phyloP scores from a whole-genome alignment of 2,329 filamentous ascomycete genomes.

The Phialophora expanda region DNA sequence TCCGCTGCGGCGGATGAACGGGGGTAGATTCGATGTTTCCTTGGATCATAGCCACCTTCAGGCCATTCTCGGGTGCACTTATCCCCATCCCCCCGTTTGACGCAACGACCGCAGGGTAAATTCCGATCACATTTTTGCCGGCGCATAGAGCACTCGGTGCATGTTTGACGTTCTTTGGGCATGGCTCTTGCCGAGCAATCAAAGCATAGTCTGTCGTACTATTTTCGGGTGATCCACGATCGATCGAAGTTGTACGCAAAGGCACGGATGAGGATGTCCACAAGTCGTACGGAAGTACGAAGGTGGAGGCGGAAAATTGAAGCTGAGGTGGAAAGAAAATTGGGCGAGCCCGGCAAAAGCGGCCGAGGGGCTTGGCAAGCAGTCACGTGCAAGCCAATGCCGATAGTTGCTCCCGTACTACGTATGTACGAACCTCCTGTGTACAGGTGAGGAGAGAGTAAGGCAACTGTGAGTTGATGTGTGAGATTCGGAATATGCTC shows the following conservation, averaged over 20 bases:
- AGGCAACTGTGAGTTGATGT: background rate
- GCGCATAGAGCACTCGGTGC: constrained; percentile 41
- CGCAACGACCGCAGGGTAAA: constrained; percentile 49
- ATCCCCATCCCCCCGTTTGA: constrained; percentile 47
- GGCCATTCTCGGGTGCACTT: constrained; percentile 44
- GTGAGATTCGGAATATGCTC: background rate
- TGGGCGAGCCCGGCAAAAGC: constrained; percentile 1
- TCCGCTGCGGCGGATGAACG: constrained; percentile 24
- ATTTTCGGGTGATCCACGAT: constrained; percentile 3
- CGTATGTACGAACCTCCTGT: background rate
- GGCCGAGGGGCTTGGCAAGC: constrained; percentile 7
- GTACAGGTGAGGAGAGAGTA: background rate
- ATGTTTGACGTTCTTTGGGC: constrained; percentile 39
- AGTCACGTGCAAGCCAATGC: background rate
- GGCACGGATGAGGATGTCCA: constrained; percentile 7
- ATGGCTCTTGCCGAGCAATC: constrained; percentile 16
- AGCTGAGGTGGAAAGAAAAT: constrained; percentile 19
- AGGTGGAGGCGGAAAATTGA: constrained; percentile 21
- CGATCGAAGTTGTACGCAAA: constrained; percentile 26
- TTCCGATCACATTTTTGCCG: constrained; percentile 48
- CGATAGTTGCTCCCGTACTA: too few relatives aligned
- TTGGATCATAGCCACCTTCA: constrained; percentile 38
- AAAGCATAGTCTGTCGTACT: constrained; percentile 24
- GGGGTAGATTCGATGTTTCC: constrained; percentile 38
- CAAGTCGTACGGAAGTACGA: constrained; percentile 21